A percentile compares a stretch with the other conserved stretches of the same genome.
Evolutionary conservation across 179 eudicot species (phyloP).

Genomic region (Carnegiea gigantea): DNA sequence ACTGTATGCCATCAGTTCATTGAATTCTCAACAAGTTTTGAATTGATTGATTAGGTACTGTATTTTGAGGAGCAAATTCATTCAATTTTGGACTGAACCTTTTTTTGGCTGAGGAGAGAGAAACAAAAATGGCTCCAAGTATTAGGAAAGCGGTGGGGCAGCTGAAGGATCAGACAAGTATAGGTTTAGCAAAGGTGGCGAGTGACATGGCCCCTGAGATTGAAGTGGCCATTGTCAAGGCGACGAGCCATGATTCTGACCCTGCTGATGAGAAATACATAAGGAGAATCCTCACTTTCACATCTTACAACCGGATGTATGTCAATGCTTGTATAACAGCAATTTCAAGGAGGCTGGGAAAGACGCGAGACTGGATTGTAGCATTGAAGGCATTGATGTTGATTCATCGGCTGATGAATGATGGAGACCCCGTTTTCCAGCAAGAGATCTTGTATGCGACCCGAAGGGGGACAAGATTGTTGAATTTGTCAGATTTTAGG

Average conservation of each 20-base stretch:
- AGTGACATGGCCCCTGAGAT: slow-evolving; percentile 90
- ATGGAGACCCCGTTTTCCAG: slow-evolving; percentile 72
- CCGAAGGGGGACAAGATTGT: slow-evolving; percentile 70
- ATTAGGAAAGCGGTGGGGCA: slow-evolving; percentile 88
- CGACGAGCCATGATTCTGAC: slow-evolving; percentile 86
- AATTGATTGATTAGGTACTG: not conserved
- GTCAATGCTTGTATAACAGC: slow-evolving; percentile 64
- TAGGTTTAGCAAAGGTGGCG: slow-evolving; percentile 79
- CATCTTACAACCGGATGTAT: slow-evolving; percentile 69
- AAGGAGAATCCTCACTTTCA: slow-evolving; percentile 66
- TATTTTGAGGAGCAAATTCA: not conserved
- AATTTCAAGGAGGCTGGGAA: slow-evolving; percentile 64
- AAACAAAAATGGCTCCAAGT: slow-evolving; percentile 53
- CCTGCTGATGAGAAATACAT: slow-evolving; percentile 81
- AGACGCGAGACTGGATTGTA: slow-evolving; percentile 88
- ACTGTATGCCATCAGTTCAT: not conserved
- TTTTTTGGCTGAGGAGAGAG: slow-evolving; percentile 14
- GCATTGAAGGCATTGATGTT: slow-evolving; percentile 73
- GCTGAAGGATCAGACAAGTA: slow-evolving; percentile 91
- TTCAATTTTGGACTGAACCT: not conserved
- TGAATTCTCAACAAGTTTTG: not conserved
- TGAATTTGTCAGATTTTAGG: slow-evolving; percentile 84
- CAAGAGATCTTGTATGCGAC: slow-evolving; percentile 85
- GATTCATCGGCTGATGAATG: slow-evolving; percentile 63
- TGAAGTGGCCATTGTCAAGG: slow-evolving; percentile 85